Evolutionary conservation across 805 yeast genomes (phyloP), one percentile per base, ranked within the genome.

Genomic region (Metschnikowia lochheadii): DNA sequence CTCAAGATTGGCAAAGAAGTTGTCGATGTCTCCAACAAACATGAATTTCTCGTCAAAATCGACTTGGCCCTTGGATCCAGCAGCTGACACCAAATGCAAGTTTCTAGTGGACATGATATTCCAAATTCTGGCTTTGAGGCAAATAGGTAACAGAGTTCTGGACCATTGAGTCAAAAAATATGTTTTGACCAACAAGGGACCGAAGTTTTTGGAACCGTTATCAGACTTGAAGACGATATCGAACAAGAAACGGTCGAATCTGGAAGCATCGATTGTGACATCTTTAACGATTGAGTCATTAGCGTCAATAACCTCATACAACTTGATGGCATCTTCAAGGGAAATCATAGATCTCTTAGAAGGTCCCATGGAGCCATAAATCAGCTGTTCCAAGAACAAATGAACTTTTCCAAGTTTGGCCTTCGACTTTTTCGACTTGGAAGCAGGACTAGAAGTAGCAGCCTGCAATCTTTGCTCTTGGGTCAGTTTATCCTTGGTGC

Each of bases 161-260:
- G 75, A 63, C 60, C 88, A 86, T 65, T 89, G 94, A 49, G 85
- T 82, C 17, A 85, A 80, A 59, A 89, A 74, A 56, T 84, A 87
- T 0, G 90, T 79, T 51, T 66, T 66, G 48, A 84, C 65, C 41
- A 79, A 73, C 5, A 85, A 68, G 50, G 79, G 77, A 14, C 84
- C 85, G 40, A 78, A 62, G 52, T 79, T 82, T 62, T 84, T 83
- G 23, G 70, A 72, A 40, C 74, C 70, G 55, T 54, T 67, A 52
- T 49, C 74, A 63, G 52, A 81, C 64, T 58, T 79, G 82, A 72
- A 72, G 4, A 72, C 40, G 11, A 44, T 53, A 13, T 63, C 60
- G 42, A 68, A 68, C 26, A 70, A 49, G 20, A 70, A 50, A 11
- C 48, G 48, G 33, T 53, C 57, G 8, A 72, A 29, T 32, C 69